phyloP scores from a whole-genome alignment of 495 filamentous ascomycete genomes.

The Talaromyces trachyspermus region DNA sequence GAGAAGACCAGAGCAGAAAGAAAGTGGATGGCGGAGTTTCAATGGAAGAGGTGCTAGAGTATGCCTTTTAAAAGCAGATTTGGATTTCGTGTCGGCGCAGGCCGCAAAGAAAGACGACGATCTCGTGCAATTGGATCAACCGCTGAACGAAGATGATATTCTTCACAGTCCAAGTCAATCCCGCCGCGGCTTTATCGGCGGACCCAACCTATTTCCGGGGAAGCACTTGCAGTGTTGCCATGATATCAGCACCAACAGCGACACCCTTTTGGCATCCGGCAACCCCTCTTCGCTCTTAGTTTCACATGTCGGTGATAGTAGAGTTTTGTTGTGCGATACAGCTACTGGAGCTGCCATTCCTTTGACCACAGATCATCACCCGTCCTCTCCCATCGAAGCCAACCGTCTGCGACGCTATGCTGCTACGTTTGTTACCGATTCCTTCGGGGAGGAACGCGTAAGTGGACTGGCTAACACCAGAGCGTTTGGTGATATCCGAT shows the following conservation, averaged over 20 bases:
- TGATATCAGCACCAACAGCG: constrained; percentile 86
- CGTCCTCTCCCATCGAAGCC: constrained; percentile 75
- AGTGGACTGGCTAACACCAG: constrained; percentile 88
- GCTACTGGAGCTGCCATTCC: constrained; percentile 68
- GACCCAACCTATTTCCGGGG: constrained; percentile 78
- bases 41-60: constrained; percentile 55
- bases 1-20: constrained; percentile 4
- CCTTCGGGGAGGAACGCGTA: constrained; percentile 95
- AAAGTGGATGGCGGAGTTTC: constrained; percentile 20
- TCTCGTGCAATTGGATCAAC: constrained; percentile 56
- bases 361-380: constrained; percentile 83
- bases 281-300: constrained; percentile 76
- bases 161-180: constrained; percentile 56
- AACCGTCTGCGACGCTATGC: constrained; percentile 79
- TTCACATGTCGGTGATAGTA: constrained; percentile 89
- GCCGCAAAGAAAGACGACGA: constrained; percentile 67
- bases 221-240: constrained; percentile 77
- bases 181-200: constrained; percentile 55
- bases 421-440: constrained; percentile 82
- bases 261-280: constrained; percentile 92
- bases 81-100: constrained; percentile 87
- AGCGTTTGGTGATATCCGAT: constrained; percentile 83
- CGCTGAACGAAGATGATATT: constrained; percentile 74
- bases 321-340: constrained; percentile 79
- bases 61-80: constrained; percentile 88